phyloP scores from a whole-genome alignment of 768 basidiomycete genomes.

The Boletus huronensis region DNA sequence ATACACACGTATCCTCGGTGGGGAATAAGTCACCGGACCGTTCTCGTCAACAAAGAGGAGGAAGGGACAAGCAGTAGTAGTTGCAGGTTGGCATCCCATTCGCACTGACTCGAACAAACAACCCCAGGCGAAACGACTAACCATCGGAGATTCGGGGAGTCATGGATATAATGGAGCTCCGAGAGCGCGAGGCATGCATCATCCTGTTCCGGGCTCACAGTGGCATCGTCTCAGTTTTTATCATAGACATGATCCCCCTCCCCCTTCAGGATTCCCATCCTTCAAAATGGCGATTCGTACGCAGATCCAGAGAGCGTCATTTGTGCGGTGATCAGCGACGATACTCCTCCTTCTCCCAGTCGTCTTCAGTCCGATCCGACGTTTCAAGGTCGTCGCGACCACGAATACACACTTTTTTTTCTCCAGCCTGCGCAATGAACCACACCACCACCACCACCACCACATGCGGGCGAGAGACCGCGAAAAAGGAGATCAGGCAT shows the following conservation, averaged over 20 bases:
- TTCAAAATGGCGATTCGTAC: conserved; percentile 5
- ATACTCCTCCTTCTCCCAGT: background rate
- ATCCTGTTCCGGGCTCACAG: background rate
- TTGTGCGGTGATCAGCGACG: background rate
- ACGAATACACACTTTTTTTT: no score
- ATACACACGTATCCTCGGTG: background rate
- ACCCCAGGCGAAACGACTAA: background rate
- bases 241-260: background rate
- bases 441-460: background rate
- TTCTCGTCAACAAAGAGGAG: background rate
- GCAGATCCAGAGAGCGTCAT: background rate
- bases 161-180: background rate
- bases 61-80: background rate
- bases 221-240: background rate
- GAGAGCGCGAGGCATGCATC: conserved; percentile 2
- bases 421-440: background rate
- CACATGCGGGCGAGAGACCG: no score
- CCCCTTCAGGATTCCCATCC: background rate
- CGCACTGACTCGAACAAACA: background rate
- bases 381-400: no score
- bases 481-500: background rate
- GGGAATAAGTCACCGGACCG: background rate
- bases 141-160: background rate
- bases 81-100: background rate
- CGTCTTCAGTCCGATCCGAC: background rate